Conservation (phyloP, 2,329 filamentous ascomycete genomes). For the Blastomyces percursus region DNA sequence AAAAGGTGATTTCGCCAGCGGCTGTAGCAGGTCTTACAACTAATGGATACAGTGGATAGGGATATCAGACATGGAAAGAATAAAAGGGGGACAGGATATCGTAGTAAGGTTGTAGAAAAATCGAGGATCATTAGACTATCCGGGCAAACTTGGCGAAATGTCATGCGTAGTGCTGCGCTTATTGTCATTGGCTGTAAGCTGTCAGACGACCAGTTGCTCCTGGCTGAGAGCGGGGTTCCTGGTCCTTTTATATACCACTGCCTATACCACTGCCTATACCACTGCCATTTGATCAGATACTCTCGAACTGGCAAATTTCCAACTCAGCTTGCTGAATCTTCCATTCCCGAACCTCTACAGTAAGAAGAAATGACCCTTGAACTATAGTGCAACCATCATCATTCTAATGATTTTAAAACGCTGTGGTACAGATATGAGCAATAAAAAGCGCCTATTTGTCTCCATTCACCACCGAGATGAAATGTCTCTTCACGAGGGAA, state of each 20-base stretch:
- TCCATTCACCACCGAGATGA: slow-evolving; percentile 4
- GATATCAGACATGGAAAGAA: too few relatives aligned
- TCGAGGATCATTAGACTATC: too few relatives aligned
- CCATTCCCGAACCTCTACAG: background rate
- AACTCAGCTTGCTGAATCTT: slow-evolving; percentile 1
- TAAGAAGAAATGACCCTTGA: slow-evolving; percentile 3
- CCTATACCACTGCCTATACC: slow-evolving; percentile 1
- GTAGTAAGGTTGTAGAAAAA: too few relatives aligned
- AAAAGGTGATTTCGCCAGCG: too few relatives aligned
- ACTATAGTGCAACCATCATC: background rate
- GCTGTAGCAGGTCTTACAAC: too few relatives aligned
- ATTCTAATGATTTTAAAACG: slow-evolving; percentile 3
- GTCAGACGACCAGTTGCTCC: background rate
- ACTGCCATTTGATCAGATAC: slow-evolving; percentile 2
- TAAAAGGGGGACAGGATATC: too few relatives aligned
- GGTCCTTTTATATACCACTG: background rate
- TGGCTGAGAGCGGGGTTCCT: too few relatives aligned
- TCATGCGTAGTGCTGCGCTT: too few relatives aligned
- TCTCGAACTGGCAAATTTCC: background rate
- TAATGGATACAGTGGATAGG: too few relatives aligned
- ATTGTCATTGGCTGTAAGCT: slow-evolving; percentile 2
- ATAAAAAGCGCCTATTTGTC: slow-evolving; percentile 4
- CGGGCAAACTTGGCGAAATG: too few relatives aligned
- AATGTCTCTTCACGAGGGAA: background rate
- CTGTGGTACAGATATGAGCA: slow-evolving; percentile 2